These are phyloP conservation scores for Yarrowia sp. DNA, from an alignment of 805 yeast species.

Conservation along the genomic window DNA sequence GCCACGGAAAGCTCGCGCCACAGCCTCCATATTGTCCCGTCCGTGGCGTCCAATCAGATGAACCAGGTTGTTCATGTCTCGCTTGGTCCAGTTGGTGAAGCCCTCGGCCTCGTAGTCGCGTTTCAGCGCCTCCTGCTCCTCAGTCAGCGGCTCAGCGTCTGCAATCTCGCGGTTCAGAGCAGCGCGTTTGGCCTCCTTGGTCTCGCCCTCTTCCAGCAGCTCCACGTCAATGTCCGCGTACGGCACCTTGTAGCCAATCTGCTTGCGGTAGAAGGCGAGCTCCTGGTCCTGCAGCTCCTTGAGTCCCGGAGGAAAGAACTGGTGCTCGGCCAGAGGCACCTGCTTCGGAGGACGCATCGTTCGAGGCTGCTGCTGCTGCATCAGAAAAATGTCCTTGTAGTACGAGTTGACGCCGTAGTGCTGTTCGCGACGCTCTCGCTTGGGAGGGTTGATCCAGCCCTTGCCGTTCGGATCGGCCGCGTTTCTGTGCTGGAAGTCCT, in stretches of 20 bases:
- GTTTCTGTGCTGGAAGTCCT: slow-evolving; percentile 59
- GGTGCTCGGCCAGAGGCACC: slow-evolving; percentile 81
- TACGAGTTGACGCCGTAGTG: slow-evolving; percentile 87
- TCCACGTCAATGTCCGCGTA: slow-evolving; percentile 55
- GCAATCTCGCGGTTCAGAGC: slow-evolving; percentile 71
- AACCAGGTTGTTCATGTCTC: slow-evolving; percentile 83
- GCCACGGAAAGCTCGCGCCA: slow-evolving; percentile 76
- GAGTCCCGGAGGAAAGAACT: slow-evolving; percentile 77
- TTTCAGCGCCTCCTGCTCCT: slow-evolving; percentile 64
- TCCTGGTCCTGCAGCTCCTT: slow-evolving; percentile 78
- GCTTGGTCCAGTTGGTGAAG: slow-evolving; percentile 76
- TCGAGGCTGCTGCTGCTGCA: slow-evolving; percentile 45
- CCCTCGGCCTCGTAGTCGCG: slow-evolving; percentile 66
- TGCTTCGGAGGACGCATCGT: slow-evolving; percentile 76
- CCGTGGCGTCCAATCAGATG: slow-evolving; percentile 75
- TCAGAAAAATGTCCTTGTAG: slow-evolving; percentile 68
- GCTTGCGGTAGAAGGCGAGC: slow-evolving; percentile 69
- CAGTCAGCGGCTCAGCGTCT: slow-evolving; percentile 76
- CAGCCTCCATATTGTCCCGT: slow-evolving; percentile 64
- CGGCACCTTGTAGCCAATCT: slow-evolving; percentile 62
- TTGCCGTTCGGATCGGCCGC: slow-evolving; percentile 43
- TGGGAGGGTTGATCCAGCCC: slow-evolving; percentile 79
- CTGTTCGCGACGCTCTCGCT: slow-evolving; percentile 48
- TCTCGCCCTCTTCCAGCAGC: slow-evolving; percentile 44
- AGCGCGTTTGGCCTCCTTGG: slow-evolving; percentile 48